Conservation (phyloP, 2,329 filamentous ascomycete species). For the Fonsecaea nubica region DNA sequence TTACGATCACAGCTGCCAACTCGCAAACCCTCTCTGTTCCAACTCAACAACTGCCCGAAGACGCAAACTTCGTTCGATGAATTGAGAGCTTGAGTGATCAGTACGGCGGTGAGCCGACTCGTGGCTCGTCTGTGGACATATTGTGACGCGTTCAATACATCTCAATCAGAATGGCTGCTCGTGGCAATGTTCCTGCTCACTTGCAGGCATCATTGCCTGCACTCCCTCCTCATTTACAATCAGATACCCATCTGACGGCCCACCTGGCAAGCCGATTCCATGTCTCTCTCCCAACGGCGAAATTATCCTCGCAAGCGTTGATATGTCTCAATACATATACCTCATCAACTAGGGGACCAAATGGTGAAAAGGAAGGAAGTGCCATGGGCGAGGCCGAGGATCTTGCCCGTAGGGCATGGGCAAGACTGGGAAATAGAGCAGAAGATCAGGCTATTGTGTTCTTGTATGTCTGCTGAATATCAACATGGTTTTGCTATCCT, state of each 20-base stretch:
- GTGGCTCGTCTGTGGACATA: not conserved
- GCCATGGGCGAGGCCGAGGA: slow-evolving; percentile 93
- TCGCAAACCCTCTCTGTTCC: not conserved
- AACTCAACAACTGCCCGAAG: not conserved
- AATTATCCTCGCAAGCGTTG: slow-evolving; percentile 87
- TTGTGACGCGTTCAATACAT: slow-evolving; percentile 7
- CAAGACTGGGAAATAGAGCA: slow-evolving; percentile 81
- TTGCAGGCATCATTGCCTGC: slow-evolving; percentile 83
- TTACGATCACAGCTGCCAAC: not conserved
- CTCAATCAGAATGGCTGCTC: slow-evolving; percentile 48
- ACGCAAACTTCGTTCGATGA: slow-evolving; percentile 19
- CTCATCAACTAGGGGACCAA: slow-evolving; percentile 81
- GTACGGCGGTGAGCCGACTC: slow-evolving; percentile 12
- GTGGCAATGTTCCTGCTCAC: slow-evolving; percentile 65
- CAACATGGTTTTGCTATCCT: slow-evolving; percentile 34
- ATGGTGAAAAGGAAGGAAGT: slow-evolving; percentile 90
- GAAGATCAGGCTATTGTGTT: slow-evolving; percentile 95
- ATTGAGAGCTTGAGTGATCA: not conserved
- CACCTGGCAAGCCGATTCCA: slow-evolving; percentile 73
- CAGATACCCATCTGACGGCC: slow-evolving; percentile 59
- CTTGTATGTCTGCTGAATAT: slow-evolving; percentile 67
- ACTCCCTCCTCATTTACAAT: slow-evolving; percentile 72
- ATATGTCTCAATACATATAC: slow-evolving; percentile 95
- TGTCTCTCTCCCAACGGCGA: slow-evolving; percentile 83
- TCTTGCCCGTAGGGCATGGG: slow-evolving; percentile 83